Evolutionary conservation across 257 asterid genomes (phyloP).

Genomic region (Solanum paucissectum): DNA sequence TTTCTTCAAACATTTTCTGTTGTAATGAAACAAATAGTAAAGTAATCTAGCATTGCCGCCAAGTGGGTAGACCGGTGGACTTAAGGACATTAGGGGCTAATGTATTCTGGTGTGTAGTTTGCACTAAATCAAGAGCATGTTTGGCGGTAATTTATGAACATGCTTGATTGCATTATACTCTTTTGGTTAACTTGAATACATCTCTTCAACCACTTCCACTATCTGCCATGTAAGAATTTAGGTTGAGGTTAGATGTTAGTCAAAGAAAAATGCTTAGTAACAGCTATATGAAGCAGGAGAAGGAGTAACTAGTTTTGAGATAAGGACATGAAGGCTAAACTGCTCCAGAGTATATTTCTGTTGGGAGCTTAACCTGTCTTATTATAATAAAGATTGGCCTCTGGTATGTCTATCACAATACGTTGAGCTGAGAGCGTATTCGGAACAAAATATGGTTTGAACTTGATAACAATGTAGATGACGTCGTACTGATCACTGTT

Average conservation of each 20-base stretch:
- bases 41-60: background rate
- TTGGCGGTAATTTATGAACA: background rate
- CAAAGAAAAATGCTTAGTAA: background rate
- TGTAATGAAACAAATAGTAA: background rate
- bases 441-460: background rate
- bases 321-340: background rate
- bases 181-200: background rate
- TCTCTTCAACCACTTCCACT: background rate
- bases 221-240: background rate
- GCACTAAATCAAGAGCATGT: background rate
- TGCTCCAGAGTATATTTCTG: background rate
- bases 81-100: background rate
- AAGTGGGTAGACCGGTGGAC: background rate
- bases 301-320: background rate
- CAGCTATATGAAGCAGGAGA: background rate
- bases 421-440: background rate
- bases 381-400: background rate
- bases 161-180: background rate
- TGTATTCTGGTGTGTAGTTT: background rate
- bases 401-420: background rate
- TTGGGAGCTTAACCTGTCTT: background rate
- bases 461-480: background rate
- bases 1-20: background rate
- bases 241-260: background rate
- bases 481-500: background rate